These are phyloP conservation scores for Rhizopus delemar DNA, from an alignment of 371 early-diverging fungal genomes.

Conservation along the genomic window DNA sequence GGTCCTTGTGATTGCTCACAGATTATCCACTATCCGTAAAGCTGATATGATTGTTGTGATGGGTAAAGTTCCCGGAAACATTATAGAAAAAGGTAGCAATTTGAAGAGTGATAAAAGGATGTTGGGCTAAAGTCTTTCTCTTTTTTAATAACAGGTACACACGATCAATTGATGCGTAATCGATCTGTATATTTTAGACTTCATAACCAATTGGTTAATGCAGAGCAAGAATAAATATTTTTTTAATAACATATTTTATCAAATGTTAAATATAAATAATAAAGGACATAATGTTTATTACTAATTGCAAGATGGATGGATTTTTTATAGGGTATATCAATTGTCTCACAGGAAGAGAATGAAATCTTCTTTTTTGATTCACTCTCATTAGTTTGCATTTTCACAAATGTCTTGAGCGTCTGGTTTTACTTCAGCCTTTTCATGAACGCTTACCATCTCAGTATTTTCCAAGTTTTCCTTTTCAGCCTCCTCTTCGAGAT, in stretches of 20 bases:
- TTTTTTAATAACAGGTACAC: constrained; percentile 40
- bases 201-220: constrained; percentile 43
- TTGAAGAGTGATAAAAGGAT: neutral
- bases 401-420: no score
- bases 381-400: no score
- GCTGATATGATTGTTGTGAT: constrained; percentile 74
- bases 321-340: no score
- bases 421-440: neutral
- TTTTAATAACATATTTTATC: no score
- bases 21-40: constrained; percentile 68
- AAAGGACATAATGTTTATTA: no score
- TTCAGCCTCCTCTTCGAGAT: constrained; percentile 20
- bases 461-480: neutral
- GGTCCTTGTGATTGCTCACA: constrained; percentile 78
- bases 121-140: neutral
- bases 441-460: neutral
- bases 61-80: constrained; percentile 62
- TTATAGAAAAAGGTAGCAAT: constrained; percentile 58
- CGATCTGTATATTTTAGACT: constrained; percentile 55
- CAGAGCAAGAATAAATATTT: constrained; percentile 9
- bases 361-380: neutral
- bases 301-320: no score
- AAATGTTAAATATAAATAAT: no score
- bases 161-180: constrained; percentile 54
- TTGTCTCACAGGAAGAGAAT: neutral